Conservation (phyloP, 352 stramenopile genomes). For the Elongisporangium anandrum region DNA sequence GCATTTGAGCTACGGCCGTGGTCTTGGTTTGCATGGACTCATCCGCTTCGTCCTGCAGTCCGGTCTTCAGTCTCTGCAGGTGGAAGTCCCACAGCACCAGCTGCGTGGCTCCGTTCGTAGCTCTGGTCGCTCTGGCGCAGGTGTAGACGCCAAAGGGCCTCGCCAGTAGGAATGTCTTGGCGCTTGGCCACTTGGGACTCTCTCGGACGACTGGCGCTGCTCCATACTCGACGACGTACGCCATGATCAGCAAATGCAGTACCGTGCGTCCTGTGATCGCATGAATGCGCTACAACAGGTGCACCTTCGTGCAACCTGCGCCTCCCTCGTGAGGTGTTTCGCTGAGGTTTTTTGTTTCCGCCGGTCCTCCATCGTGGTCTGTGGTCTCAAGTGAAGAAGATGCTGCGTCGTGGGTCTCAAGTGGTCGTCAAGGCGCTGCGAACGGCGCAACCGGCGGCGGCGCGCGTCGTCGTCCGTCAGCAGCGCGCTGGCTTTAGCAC, state of each 20-base stretch:
- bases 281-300: too few relatives aligned
- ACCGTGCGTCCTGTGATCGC: neutral
- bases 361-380: conserved; percentile 2
- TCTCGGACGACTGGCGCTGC: neutral
- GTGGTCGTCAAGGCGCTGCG: conserved; percentile 13
- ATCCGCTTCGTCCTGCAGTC: conserved; percentile 12
- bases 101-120: neutral
- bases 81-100: conserved; percentile 62
- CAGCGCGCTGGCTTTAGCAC: conserved; percentile 49
- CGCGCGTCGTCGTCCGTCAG: conserved; percentile 12
- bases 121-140: conserved; percentile 28
- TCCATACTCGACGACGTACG: conserved; percentile 10
- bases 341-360: too few relatives aligned
- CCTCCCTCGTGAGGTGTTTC: too few relatives aligned
- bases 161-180: conserved; percentile 48
- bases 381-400: conserved; percentile 13
- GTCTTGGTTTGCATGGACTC: neutral
- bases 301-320: too few relatives aligned
- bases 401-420: conserved; percentile 46
- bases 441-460: conserved; percentile 11
- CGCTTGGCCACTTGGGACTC: conserved; percentile 15
- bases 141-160: conserved; percentile 56
- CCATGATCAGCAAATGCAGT: neutral
- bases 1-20: conserved; percentile 2
- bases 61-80: conserved; percentile 33